These are phyloP conservation scores for Eragrostis curvula DNA, from an alignment of 176 grass and related monocot genomes.

Conservation along the genomic window DNA sequence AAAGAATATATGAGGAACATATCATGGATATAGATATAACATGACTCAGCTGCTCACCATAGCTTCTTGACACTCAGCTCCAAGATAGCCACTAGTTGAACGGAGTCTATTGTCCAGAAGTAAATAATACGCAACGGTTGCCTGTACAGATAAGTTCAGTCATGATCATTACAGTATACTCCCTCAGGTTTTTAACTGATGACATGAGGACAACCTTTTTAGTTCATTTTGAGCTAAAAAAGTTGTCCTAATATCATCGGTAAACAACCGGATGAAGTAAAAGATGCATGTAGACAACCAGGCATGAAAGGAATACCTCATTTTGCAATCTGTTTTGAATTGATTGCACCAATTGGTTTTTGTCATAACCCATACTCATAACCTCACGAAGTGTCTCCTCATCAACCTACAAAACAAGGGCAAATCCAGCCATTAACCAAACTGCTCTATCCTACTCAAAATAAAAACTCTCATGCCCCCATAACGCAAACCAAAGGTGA, in stretches of 20 bases:
- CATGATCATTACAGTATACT: neutral
- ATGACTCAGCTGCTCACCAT: slow-evolving; percentile 47
- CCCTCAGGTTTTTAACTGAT: too few species aligned
- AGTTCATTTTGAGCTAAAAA: too few species aligned
- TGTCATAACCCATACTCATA: slow-evolving; percentile 78
- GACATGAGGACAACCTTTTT: too few species aligned
- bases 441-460: neutral
- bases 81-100: slow-evolving; percentile 73
- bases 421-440: slow-evolving; percentile 11
- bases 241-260: too few species aligned
- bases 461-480: neutral
- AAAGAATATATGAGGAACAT: slow-evolving; percentile 22
- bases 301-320: slow-evolving; percentile 54
- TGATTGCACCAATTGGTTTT: slow-evolving; percentile 68
- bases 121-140: slow-evolving; percentile 93
- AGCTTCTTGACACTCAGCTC: slow-evolving; percentile 78
- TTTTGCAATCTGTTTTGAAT: slow-evolving; percentile 84
- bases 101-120: slow-evolving; percentile 77
- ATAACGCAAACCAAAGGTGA: neutral
- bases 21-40: slow-evolving; percentile 2
- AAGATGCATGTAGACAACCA: neutral
- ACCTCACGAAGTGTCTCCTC: slow-evolving; percentile 77
- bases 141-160: slow-evolving; percentile 52
- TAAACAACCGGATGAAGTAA: too few species aligned
- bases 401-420: slow-evolving; percentile 64